phyloP scores from a whole-genome alignment of 169 alveolate genomes.

The Plasmodium vivax region DNA sequence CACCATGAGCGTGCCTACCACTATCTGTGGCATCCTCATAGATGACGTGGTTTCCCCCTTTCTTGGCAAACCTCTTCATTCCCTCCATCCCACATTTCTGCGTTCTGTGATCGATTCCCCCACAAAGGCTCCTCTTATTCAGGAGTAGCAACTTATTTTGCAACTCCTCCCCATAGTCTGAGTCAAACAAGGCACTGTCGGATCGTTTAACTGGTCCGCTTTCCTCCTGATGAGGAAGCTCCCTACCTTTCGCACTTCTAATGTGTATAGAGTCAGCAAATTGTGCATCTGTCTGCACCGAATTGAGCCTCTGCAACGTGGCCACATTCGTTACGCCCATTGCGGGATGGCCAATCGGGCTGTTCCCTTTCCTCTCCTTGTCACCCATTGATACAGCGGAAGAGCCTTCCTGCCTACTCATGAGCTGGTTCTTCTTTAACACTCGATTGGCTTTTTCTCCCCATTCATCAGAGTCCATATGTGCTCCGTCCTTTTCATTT shows the following conservation, averaged over 20 bases:
- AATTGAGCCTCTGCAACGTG: neutral
- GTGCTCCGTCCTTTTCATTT: neutral
- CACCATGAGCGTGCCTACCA: neutral
- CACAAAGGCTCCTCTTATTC: constrained; percentile 16
- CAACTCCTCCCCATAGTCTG: constrained; percentile 11
- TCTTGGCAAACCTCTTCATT: neutral
- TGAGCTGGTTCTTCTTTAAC: neutral
- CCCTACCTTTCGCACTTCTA: neutral
- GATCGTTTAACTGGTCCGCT: neutral
- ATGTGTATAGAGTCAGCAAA: neutral
- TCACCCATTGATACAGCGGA: neutral
- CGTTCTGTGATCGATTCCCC: neutral
- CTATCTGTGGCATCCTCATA: neutral
- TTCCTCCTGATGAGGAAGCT: neutral
- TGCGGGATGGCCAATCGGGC: neutral
- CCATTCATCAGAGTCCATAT: neutral
- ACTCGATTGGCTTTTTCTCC: neutral
- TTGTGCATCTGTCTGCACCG: neutral
- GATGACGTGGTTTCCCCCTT: neutral
- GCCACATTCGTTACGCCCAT: neutral
- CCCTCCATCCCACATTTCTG: neutral
- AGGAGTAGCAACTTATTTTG: constrained; percentile 44
- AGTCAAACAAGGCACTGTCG: neutral
- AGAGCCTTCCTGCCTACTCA: neutral
- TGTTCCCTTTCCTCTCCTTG: neutral